Evolutionary conservation across 2,329 filamentous ascomycete genomes (phyloP).

Genomic region (Dendryphion nanum): DNA sequence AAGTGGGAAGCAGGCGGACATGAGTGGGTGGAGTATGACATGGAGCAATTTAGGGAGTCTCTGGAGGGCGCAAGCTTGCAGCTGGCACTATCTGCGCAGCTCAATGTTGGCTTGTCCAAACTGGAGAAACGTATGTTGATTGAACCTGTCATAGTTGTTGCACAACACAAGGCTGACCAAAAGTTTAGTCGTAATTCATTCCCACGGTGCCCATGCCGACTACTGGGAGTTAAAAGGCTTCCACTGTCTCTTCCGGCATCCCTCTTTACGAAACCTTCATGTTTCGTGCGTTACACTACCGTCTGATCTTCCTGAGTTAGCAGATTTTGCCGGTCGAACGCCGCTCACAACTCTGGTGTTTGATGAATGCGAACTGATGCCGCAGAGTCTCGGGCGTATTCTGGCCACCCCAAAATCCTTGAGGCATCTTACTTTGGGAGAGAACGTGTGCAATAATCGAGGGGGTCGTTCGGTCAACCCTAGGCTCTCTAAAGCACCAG

Average conservation of each 20-base stretch:
- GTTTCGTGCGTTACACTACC: conserved; percentile 31
- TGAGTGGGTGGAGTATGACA: conserved; percentile 32
- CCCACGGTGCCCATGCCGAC: conserved; percentile 29
- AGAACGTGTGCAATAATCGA: conserved; percentile 28
- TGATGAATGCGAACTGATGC: conserved; percentile 33
- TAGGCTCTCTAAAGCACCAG: conserved; percentile 13
- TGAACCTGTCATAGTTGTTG: too few relatives aligned
- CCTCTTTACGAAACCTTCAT: conserved; percentile 30
- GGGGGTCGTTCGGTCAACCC: conserved; percentile 11
- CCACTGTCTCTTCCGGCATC: conserved; percentile 36
- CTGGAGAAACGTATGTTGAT: conserved; percentile 21
- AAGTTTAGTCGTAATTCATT: conserved; percentile 30
- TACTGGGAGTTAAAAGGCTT: conserved; percentile 33
- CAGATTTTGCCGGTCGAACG: conserved; percentile 17
- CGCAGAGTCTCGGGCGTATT: conserved; percentile 22
- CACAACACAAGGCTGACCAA: too few relatives aligned
- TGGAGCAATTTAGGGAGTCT: conserved; percentile 28
- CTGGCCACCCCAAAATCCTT: conserved; percentile 27
- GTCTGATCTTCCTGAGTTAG: conserved; percentile 17
- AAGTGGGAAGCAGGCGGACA: conserved; percentile 26
- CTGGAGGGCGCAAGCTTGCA: conserved; percentile 25
- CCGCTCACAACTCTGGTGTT: conserved; percentile 32
- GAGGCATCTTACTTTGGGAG: conserved; percentile 32
- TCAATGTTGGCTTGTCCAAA: conserved; percentile 22
- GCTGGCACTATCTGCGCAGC: conserved; percentile 5